Evolutionary conservation across 2,329 filamentous ascomycete species (phyloP).

Genomic region (Pestalotiopsis fici): DNA sequence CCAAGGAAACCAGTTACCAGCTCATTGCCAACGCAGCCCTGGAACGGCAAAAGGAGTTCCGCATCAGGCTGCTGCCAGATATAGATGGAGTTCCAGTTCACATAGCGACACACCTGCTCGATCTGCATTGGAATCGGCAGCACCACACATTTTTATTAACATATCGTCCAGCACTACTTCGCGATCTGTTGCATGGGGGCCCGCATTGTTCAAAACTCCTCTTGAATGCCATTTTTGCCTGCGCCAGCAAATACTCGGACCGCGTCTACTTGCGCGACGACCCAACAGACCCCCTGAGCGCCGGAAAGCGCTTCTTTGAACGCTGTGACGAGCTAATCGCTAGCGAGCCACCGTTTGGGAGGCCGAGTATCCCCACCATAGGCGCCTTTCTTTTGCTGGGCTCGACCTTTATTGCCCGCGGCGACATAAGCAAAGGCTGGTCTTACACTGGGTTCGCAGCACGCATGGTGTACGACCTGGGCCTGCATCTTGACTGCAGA

Average conservation of each 20-base stretch:
- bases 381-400: slow-evolving; percentile 26
- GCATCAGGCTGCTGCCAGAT: slow-evolving; percentile 20
- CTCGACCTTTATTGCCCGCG: slow-evolving; percentile 23
- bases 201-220: slow-evolving; percentile 37
- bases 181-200: slow-evolving; percentile 32
- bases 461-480: slow-evolving; percentile 41
- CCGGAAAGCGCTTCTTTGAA: slow-evolving; percentile 21
- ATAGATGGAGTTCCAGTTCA: slow-evolving; percentile 26
- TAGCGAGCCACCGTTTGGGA: slow-evolving; percentile 15
- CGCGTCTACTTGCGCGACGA: slow-evolving; percentile 20
- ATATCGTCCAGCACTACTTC: slow-evolving; percentile 38
- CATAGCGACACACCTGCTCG: slow-evolving; percentile 35
- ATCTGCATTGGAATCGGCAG: slow-evolving; percentile 40
- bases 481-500: slow-evolving; percentile 36
- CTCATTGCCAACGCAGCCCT: slow-evolving; percentile 16
- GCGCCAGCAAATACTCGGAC: slow-evolving; percentile 26
- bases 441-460: slow-evolving; percentile 39
- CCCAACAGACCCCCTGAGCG: slow-evolving; percentile 17
- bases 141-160: slow-evolving; percentile 37
- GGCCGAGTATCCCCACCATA: slow-evolving; percentile 25
- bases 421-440: slow-evolving; percentile 34
- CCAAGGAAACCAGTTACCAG: slow-evolving; percentile 6
- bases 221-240: slow-evolving; percentile 36
- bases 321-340: slow-evolving; percentile 24
- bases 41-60: slow-evolving; percentile 11